Base-by-base conservation (phyloP, 345 rosid genomes). In the Combretum micranthum region DNA sequence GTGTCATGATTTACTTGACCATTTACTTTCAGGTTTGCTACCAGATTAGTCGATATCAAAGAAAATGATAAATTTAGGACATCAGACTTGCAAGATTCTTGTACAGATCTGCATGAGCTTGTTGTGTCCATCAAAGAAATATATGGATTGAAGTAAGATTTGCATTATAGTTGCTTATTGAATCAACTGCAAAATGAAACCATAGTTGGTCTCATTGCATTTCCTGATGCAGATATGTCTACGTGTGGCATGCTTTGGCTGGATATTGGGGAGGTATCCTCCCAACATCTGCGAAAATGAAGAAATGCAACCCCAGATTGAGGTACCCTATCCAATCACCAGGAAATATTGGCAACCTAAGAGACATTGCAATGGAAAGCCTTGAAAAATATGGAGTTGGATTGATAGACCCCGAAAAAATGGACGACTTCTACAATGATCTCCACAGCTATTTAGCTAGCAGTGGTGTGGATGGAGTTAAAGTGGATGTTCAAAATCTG, bases 251-350 rank as follows among this genome's bases (percentile, higher is more conserved):
- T 21, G 67, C 77, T 20, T 5, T 65, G 17, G 32, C 59, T 7
- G 69, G 78, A 10, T 61, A 68, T 42, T 74, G 78, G 74, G 72
- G 74, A 12, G 72, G 71, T 3, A 52, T 69, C 20, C 59, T 59
- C 52, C 74, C 69, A 9, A 60, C 54, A 9, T 47, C 63, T 6
- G 32, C 46, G 25, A 46, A 44, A n/a, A 52, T 69, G 56, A 63
- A 65, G 4, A 19, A 42, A 2, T 65, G 62, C 15, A 60, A 39
- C 14, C 17, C 65, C 20, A 23, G 15, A 9, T 39, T 65, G 32
- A 53, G 49, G 21, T n/a, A 65, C 49, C 57, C 68, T 13, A 10
- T 47, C 6, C 56, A 63, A 19, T 44, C 62, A 7, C 45, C 58
- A 2, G 65, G 53, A 4, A 50, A 64, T 19, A 55, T 53, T 60